Base-by-base conservation (phyloP, 2,329 filamentous ascomycete genomes). In the Achaetomium macrosporum region DNA sequence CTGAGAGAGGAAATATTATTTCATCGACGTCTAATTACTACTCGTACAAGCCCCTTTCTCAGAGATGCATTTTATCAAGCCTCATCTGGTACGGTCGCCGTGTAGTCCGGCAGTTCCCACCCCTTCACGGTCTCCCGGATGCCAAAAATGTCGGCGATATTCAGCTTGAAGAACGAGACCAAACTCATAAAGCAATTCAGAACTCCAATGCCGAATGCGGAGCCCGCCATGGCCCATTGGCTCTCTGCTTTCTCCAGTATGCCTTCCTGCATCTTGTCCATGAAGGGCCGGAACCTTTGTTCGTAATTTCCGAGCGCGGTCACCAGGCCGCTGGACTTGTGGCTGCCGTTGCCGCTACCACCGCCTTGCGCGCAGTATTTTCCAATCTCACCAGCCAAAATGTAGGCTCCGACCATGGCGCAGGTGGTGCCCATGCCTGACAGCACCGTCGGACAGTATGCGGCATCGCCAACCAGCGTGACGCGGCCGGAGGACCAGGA, bases 401-500 rank as follows among this genome's bases (percentile, higher is more conserved):
- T 64, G 60, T 83, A 83, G 0, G 77, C 76, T 0, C 74, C 74
- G 0, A 77, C 61, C 0, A 83, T 62, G 0, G 73, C 72, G 0
- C 69, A 60, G 1, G 73, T 75, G 0, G 77, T 79, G 0, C 79
- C 78, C 68, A 76, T 73, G 0, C 79, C 81, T 0, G 73, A 75
- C 4, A 74, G 57, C 0, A 73, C 70, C 0, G 73, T 71, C 0
- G 77, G 76, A 19, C 71, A 73, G 58, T 74, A 75, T 0, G 67
- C 78, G 2, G 81, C 77, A 56, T 84, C 80, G 0, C 79, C 81
- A 0, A 82, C 47, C 0, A 81, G 66, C 1, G 69, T 72, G 5
- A 81, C 70, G 0, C 78, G 73, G 0, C 75, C 73, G 0, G 62
- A 64, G 1, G 66, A 71, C 75, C 71, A 79, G 3, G 56, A 16